Evolutionary conservation across 1,139 yeast genomes (phyloP).

Genomic region (Sugiyamaella novakii): DNA sequence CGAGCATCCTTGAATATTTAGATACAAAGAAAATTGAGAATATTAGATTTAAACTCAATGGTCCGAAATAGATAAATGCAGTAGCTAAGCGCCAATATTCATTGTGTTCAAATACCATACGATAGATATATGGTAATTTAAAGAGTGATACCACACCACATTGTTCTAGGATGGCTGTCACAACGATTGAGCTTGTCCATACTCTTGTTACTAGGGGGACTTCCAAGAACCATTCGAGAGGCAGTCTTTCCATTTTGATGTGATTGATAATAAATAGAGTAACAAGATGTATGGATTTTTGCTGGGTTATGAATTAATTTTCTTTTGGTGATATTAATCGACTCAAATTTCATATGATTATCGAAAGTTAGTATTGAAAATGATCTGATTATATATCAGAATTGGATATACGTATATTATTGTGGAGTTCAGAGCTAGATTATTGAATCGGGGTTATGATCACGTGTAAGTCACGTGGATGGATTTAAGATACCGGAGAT

Average conservation of each 20-base stretch:
- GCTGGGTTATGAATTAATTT: too few relatives aligned
- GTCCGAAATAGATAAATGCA: conserved; percentile 49
- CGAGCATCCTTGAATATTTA: conserved; percentile 48
- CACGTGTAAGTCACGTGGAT: too few relatives aligned
- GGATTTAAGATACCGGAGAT: too few relatives aligned
- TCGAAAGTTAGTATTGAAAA: too few relatives aligned
- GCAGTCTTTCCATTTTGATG: conserved; percentile 33
- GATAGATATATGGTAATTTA: conserved; percentile 31
- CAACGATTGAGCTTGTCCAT: conserved; percentile 39
- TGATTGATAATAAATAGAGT: conserved; percentile 3
- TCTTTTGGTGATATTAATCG: too few relatives aligned
- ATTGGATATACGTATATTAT: too few relatives aligned
- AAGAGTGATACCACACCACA: conserved; percentile 37
- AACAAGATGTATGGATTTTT: too few relatives aligned
- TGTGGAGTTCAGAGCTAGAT: too few relatives aligned
- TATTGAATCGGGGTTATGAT: not conserved
- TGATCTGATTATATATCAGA: not conserved
- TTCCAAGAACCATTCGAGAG: conserved; percentile 40
- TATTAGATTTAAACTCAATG: conserved; percentile 43
- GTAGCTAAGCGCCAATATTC: conserved; percentile 50
- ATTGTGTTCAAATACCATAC: conserved; percentile 32
- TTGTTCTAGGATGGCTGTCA: conserved; percentile 40
- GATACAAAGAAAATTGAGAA: conserved; percentile 45
- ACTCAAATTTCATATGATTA: too few relatives aligned
- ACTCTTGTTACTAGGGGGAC: conserved; percentile 39